These are phyloP conservation scores for Exophiala dermatitidis DNA, from an alignment of 2,329 filamentous ascomycete genomes.

Conservation along the genomic window DNA sequence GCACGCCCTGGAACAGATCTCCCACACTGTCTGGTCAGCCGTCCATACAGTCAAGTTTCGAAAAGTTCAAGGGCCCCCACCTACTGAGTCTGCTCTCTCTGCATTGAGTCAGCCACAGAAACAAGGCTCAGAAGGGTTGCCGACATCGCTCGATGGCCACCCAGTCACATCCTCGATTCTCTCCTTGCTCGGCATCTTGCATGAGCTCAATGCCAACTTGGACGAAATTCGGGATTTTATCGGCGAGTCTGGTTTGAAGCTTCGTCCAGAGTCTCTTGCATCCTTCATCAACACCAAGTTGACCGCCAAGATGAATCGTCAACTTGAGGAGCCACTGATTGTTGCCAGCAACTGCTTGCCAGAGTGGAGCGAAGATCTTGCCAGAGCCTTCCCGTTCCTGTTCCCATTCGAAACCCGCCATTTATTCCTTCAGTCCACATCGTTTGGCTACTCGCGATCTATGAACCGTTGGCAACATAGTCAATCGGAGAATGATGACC, in stretches of 20 bases:
- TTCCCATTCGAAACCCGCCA: conserved; percentile 98
- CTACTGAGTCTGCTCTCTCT: conserved; percentile 59
- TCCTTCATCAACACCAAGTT: conserved; percentile 99
- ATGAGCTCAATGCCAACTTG: conserved; percentile 85
- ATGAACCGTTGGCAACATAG: conserved; percentile 97
- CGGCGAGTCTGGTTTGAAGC: conserved; percentile 52
- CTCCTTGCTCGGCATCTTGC: conserved; percentile 77
- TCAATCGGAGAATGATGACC: conserved; percentile 70
- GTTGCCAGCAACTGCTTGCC: conserved; percentile 95
- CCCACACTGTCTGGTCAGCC: conserved; percentile 78
- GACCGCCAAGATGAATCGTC: conserved; percentile 93
- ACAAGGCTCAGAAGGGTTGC: conserved; percentile 51
- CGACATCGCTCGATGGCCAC: conserved; percentile 73
- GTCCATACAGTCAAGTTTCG: conserved; percentile 90
- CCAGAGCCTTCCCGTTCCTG: conserved; percentile 87
- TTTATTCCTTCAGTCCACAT: conserved; percentile 93
- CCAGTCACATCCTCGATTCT: conserved; percentile 82
- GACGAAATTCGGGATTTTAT: conserved; percentile 75
- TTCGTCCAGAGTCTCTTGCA: conserved; percentile 69
- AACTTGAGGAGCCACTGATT: conserved; percentile 91
- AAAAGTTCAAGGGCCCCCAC: conserved; percentile 73
- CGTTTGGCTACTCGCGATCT: conserved; percentile 92
- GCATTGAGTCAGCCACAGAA: conserved; percentile 7
- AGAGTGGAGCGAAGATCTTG: conserved; percentile 91
- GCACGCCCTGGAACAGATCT: conserved; percentile 57